Evolutionary conservation across 257 asterid species (phyloP).

Genomic region (Nicotiana undulata): DNA sequence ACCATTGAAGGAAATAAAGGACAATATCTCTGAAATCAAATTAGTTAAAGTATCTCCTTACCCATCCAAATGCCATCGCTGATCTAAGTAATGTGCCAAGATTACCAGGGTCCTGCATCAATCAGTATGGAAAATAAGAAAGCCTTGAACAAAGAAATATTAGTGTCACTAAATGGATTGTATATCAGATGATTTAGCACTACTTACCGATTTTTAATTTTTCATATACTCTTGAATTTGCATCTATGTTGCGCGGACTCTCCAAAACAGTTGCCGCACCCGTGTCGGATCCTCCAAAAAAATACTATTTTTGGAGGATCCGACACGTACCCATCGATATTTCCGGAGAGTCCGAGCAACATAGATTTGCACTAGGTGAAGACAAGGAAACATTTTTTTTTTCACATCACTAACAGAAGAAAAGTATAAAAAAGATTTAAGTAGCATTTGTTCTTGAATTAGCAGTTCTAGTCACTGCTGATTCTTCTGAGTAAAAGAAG

Average conservation of each 20-base stretch:
- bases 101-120: constrained; percentile 89
- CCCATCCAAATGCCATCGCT: constrained; percentile 93
- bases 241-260: no score
- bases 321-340: no score
- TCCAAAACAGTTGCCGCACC: no score
- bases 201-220: not conserved
- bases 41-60: constrained; percentile 19
- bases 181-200: not conserved
- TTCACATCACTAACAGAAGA: not conserved
- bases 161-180: not conserved
- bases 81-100: constrained; percentile 88
- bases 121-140: not conserved
- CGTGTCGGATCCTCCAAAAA: no score
- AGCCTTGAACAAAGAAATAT: not conserved
- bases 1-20: not conserved
- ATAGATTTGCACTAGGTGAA: not conserved
- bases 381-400: not conserved
- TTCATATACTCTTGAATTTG: not conserved
- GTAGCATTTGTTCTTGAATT: not conserved
- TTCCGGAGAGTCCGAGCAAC: no score
- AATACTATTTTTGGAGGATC: no score
- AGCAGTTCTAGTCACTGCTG: not conserved
- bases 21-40: not conserved
- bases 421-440: not conserved
- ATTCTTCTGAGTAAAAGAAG: not conserved